phyloP scores from a whole-genome alignment of 1,284 basidiomycete genomes.

The Ceratorhiza oryzae-sativae region DNA sequence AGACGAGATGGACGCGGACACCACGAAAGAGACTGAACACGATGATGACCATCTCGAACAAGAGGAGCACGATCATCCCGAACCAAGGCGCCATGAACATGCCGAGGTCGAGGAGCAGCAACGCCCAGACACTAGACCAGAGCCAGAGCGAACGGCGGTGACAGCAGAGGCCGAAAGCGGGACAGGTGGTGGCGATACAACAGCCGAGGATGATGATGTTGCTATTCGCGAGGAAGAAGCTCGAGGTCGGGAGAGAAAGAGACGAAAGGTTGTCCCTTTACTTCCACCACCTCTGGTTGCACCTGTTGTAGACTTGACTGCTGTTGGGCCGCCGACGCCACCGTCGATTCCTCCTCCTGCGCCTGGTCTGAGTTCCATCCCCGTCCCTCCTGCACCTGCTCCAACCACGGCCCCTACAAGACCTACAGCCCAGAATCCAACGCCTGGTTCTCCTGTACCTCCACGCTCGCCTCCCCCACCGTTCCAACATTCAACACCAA shows the following conservation, averaged over 20 bases:
- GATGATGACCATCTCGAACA: neutral
- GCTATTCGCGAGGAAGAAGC: neutral
- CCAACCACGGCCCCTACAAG: neutral
- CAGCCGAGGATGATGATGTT: slow-evolving; percentile 33
- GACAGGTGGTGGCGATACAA: slow-evolving; percentile 8
- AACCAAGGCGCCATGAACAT: neutral
- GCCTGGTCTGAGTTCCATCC: neutral
- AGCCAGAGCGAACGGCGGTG: neutral
- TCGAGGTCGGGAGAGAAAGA: neutral
- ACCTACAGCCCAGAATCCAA: neutral
- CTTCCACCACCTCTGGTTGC: neutral
- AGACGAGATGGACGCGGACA: neutral
- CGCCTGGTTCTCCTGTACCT: neutral
- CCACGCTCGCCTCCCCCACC: slow-evolving; percentile 7
- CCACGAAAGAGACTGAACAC: slow-evolving; percentile 1
- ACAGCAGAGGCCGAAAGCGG: neutral
- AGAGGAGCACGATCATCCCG: neutral
- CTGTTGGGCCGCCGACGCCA: neutral
- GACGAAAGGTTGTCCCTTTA: neutral
- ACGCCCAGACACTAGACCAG: neutral
- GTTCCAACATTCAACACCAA: slow-evolving; percentile 5
- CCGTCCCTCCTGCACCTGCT: neutral
- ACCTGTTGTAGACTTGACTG: neutral
- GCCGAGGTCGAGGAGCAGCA: neutral
- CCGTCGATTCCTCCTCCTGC: neutral